A percentile compares a stretch with the other conserved stretches of the same genome.
phyloP scores from a whole-genome alignment of 2,329 filamentous ascomycete species.

The Aureobasidium mangrovei region DNA sequence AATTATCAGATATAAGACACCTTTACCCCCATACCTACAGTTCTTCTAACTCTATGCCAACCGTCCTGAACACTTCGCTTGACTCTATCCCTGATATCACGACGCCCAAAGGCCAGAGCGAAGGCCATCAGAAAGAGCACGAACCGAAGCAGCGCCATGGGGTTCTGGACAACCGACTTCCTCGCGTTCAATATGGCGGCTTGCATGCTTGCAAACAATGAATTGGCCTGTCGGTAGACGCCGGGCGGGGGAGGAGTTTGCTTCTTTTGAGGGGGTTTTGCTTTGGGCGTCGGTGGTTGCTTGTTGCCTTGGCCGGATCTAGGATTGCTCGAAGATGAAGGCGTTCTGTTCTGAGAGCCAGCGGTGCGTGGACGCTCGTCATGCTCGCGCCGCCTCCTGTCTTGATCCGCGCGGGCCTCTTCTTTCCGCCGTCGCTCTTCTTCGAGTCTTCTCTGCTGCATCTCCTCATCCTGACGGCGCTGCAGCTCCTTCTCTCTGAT shows the following conservation, averaged over 20 bases:
- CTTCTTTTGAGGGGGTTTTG: conserved; percentile 7
- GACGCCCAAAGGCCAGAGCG: conserved; percentile 64
- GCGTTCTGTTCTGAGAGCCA: neutral
- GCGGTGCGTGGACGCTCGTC: conserved; percentile 17
- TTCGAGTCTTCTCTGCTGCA: conserved; percentile 35
- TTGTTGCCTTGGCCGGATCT: conserved; percentile 2
- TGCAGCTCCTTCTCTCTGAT: conserved; percentile 53
- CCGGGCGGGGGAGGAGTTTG: conserved; percentile 25
- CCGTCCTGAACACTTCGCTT: conserved; percentile 57
- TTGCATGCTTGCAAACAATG: conserved; percentile 39
- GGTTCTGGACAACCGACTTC: conserved; percentile 45
- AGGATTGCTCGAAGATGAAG: conserved; percentile 4
- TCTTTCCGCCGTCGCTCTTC: conserved; percentile 28
- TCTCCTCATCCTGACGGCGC: conserved; percentile 49
- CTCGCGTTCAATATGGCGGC: conserved; percentile 43
- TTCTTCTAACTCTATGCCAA: conserved; percentile 75
- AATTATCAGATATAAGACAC: conserved; percentile 75
- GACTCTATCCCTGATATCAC: conserved; percentile 65
- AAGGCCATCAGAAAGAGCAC: conserved; percentile 74
- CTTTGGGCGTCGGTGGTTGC: conserved; percentile 27
- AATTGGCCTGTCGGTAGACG: conserved; percentile 35
- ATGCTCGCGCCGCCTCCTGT: conserved; percentile 30
- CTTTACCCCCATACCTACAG: conserved; percentile 93
- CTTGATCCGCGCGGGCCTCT: conserved; percentile 32
- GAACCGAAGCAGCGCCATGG: conserved; percentile 49